Evolutionary conservation across 2,329 filamentous ascomycete genomes (phyloP).

Genomic region (Calonectria ilicicola): DNA sequence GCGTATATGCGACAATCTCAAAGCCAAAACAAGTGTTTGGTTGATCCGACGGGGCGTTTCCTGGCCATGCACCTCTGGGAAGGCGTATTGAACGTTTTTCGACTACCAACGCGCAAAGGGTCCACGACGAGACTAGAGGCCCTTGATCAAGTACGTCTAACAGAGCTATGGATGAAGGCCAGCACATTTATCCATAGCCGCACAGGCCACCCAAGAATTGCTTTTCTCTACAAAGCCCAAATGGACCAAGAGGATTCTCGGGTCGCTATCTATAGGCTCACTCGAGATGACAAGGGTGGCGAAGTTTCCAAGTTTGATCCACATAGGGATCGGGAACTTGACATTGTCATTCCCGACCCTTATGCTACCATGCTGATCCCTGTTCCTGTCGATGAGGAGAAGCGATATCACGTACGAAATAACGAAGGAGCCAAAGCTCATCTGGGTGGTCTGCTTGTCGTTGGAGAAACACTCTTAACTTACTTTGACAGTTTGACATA

Average conservation of each 20-base stretch:
- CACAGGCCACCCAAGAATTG: constrained; percentile 68
- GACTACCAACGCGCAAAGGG: constrained; percentile 60
- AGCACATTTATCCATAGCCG: constrained; percentile 69
- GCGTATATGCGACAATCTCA: constrained; percentile 80
- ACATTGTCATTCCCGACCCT: constrained; percentile 64
- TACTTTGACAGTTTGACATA: constrained; percentile 87
- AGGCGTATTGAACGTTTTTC: constrained; percentile 67
- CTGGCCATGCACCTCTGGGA: constrained; percentile 72
- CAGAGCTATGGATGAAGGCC: constrained; percentile 70
- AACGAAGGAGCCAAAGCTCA: constrained; percentile 66
- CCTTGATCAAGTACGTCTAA: constrained; percentile 67
- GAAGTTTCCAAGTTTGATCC: constrained; percentile 67
- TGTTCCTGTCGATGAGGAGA: constrained; percentile 68
- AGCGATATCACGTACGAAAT: constrained; percentile 71
- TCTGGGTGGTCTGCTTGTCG: constrained; percentile 77
- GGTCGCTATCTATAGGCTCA: constrained; percentile 70
- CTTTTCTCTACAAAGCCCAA: constrained; percentile 68
- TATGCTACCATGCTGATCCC: constrained; percentile 73
- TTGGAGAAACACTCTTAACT: constrained; percentile 84
- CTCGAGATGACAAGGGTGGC: constrained; percentile 68
- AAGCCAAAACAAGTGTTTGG: constrained; percentile 83
- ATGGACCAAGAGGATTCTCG: constrained; percentile 65
- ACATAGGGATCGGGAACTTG: constrained; percentile 65
- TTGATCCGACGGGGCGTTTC: constrained; percentile 80
- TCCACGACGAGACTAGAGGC: constrained; percentile 57